Evolutionary conservation across 306 rosid genomes (phyloP).

Genomic region (Acacia melanoxylon): DNA sequence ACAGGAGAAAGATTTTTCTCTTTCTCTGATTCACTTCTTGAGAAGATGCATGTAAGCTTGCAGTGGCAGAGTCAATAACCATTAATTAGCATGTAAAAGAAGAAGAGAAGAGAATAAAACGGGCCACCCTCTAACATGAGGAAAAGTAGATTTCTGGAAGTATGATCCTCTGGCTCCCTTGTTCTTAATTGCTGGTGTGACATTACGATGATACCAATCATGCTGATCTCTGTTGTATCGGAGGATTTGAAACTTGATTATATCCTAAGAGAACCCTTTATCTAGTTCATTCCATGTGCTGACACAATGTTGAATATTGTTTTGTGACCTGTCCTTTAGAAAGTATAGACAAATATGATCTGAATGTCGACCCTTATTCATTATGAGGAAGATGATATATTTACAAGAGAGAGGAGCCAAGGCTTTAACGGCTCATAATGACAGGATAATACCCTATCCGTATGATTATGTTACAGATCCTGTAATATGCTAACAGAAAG

Average conservation of each 20-base stretch:
- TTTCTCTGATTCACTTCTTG: neutral
- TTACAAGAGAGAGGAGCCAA: neutral
- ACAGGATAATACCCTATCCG: neutral
- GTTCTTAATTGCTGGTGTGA: neutral
- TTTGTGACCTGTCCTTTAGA: neutral
- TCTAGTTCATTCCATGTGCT: neutral
- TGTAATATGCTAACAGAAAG: neutral
- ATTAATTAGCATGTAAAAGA: conserved; percentile 19
- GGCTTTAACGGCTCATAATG: neutral
- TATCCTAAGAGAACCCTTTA: neutral
- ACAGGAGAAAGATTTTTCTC: too few relatives aligned
- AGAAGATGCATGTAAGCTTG: conserved; percentile 15
- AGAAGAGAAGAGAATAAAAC: neutral
- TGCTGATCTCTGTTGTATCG: conserved; percentile 19
- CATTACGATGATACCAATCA: neutral
- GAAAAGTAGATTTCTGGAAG: neutral
- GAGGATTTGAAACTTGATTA: conserved; percentile 19
- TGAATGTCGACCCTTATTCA: neutral
- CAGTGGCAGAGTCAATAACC: neutral
- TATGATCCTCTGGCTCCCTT: neutral
- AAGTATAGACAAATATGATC: neutral
- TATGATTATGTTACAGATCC: neutral
- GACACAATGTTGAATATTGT: neutral
- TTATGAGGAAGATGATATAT: neutral
- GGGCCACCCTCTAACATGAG: neutral